Percentiles rank a stretch among this genome's conserved stretches.
These are phyloP conservation scores for Macaranga tanarius DNA, from an alignment of 441 rosid genomes.

Conservation along the genomic window DNA sequence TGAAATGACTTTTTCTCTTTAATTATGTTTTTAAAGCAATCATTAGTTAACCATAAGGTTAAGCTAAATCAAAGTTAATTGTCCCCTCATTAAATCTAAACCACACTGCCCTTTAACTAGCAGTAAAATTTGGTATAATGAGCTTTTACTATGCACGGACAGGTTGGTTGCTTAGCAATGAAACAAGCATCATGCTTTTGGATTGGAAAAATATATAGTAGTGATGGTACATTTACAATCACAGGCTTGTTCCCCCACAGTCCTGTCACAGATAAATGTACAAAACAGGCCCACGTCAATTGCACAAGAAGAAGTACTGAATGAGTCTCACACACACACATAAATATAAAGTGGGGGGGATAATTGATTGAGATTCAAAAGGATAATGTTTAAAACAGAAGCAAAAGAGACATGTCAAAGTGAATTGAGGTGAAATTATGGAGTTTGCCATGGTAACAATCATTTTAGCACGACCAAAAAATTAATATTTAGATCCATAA, in stretches of 20 bases:
- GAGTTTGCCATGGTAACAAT: slow-evolving; percentile 4
- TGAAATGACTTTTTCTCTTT: neutral
- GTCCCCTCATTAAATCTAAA: neutral
- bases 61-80: neutral
- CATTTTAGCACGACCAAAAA: neutral
- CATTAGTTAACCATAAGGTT: neutral
- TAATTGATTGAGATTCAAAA: neutral
- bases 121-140: neutral
- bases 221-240: neutral
- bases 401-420: slow-evolving; percentile 10
- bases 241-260: neutral
- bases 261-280: neutral
- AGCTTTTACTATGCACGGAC: neutral
- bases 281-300: neutral
- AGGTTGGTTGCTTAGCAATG: slow-evolving; percentile 7
- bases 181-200: neutral
- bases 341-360: neutral
- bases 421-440: neutral
- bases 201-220: neutral
- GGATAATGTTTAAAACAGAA: slow-evolving; percentile 15
- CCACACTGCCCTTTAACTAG: too few relatives aligned
- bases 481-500: neutral
- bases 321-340: neutral
- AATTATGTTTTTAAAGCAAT: neutral
- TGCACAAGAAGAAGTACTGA: neutral